A percentile compares a stretch with the other conserved stretches of the same genome.
Evolutionary conservation across 345 rosid genomes (phyloP).

Genomic region (Acer campestre): DNA sequence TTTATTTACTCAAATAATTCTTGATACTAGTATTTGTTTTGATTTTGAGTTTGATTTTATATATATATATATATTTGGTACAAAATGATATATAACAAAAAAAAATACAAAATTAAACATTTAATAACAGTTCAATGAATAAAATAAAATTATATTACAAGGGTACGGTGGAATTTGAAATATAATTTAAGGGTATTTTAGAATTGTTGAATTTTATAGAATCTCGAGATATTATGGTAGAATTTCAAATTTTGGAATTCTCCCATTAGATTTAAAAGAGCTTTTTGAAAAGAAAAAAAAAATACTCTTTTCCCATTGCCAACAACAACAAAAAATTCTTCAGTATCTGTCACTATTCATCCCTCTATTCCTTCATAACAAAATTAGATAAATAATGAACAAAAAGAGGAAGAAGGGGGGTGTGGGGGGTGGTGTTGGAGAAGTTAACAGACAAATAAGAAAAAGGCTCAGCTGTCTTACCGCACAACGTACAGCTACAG

Average conservation of each 20-base stretch:
- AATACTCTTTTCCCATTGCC: neutral
- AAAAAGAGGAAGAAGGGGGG: neutral
- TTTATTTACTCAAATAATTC: neutral
- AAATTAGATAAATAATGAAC: neutral
- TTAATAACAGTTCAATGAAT: neutral
- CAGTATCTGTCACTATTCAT: neutral
- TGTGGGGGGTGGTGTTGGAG: too few relatives aligned
- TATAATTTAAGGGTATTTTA: neutral
- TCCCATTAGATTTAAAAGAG: neutral
- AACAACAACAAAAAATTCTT: neutral
- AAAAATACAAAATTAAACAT: neutral
- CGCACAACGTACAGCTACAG: constrained; percentile 80
- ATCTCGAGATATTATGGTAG: neutral
- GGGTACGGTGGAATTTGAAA: neutral
- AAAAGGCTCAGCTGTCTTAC: constrained; percentile 42
- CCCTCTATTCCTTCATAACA: neutral
- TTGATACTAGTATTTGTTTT: neutral
- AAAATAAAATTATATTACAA: too few relatives aligned
- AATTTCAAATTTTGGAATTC: neutral
- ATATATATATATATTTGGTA: neutral
- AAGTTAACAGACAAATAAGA: neutral
- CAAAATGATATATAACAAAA: neutral
- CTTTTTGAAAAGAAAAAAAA: neutral
- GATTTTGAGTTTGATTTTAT: too few relatives aligned
- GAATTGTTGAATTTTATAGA: too few relatives aligned